Evolutionary conservation across 768 basidiomycete genomes (phyloP).

Genomic region (Amanita rubescens): DNA sequence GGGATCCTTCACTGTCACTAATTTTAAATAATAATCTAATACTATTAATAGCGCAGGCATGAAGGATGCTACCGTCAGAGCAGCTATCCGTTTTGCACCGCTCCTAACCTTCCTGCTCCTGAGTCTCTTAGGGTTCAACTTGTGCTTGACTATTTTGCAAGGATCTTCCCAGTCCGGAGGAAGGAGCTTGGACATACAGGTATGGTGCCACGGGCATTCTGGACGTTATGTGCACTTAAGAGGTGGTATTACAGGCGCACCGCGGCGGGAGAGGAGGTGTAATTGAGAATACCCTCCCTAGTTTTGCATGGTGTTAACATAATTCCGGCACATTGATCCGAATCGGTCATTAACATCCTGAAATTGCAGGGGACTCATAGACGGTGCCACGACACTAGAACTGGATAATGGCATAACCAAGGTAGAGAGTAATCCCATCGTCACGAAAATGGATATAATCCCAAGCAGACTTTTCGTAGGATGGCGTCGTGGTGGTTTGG

Average conservation of each 20-base stretch:
- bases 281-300: slow-evolving; percentile 64
- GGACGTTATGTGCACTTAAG: background rate
- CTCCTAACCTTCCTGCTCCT: background rate
- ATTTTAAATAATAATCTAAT: background rate
- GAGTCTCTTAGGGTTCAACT: background rate
- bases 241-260: slow-evolving; percentile 43
- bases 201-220: background rate
- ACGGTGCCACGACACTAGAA: slow-evolving; percentile 72
- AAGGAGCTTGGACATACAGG: background rate
- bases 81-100: background rate
- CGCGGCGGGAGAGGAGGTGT: slow-evolving; percentile 72
- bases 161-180: background rate
- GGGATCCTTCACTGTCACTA: too few relatives aligned
- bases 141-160: slow-evolving; percentile 1
- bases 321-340: background rate
- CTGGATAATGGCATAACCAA: slow-evolving; percentile 73
- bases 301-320: slow-evolving; percentile 60
- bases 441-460: background rate
- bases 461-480: slow-evolving; percentile 30
- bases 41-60: background rate
- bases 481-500: slow-evolving; percentile 74
- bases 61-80: background rate
- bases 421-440: slow-evolving; percentile 25
- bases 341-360: slow-evolving; percentile 3
- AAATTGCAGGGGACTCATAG: slow-evolving; percentile 56